Evolutionary conservation across 1,139 yeast genomes (phyloP).

Genomic region (Geotrichum fermentans): DNA sequence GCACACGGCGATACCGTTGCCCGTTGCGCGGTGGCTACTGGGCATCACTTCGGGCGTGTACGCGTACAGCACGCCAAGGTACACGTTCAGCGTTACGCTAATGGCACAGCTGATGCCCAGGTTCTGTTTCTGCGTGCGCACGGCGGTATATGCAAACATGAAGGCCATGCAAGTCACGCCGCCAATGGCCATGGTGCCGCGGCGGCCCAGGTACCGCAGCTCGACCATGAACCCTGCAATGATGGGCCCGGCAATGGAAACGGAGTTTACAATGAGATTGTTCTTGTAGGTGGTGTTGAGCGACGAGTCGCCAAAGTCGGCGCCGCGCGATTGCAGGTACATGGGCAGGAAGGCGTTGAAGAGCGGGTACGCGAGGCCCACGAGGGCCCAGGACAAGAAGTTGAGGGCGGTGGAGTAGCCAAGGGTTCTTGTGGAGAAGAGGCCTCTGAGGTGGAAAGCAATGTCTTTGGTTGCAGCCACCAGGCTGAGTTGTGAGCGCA

Average conservation of each 20-base stretch:
- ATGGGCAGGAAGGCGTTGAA: conserved; percentile 49
- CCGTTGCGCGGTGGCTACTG: conserved; percentile 51
- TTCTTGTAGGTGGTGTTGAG: conserved; percentile 47
- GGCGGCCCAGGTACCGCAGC: conserved; percentile 49
- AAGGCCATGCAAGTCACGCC: conserved; percentile 52
- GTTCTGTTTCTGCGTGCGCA: conserved; percentile 46
- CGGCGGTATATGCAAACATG: conserved; percentile 54
- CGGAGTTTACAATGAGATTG: conserved; percentile 47
- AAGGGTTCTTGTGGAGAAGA: conserved; percentile 43
- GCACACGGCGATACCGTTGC: conserved; percentile 49
- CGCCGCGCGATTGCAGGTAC: conserved; percentile 47
- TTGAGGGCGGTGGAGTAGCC: conserved; percentile 42
- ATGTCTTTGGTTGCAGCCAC: neutral
- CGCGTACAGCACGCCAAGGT: conserved; percentile 42
- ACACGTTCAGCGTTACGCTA: conserved; percentile 48
- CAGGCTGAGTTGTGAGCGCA: conserved; percentile 2
- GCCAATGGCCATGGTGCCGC: conserved; percentile 53
- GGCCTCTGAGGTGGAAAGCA: conserved; percentile 24
- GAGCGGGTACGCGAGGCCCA: conserved; percentile 52
- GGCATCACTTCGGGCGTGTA: conserved; percentile 49
- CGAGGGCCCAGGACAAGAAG: conserved; percentile 46
- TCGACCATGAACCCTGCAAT: conserved; percentile 45
- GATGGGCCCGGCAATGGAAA: conserved; percentile 55
- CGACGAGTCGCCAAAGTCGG: conserved; percentile 39
- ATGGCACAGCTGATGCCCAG: conserved; percentile 51